Conservation (phyloP, 768 basidiomycete genomes). For the Rhizopogon vesiculosus region DNA sequence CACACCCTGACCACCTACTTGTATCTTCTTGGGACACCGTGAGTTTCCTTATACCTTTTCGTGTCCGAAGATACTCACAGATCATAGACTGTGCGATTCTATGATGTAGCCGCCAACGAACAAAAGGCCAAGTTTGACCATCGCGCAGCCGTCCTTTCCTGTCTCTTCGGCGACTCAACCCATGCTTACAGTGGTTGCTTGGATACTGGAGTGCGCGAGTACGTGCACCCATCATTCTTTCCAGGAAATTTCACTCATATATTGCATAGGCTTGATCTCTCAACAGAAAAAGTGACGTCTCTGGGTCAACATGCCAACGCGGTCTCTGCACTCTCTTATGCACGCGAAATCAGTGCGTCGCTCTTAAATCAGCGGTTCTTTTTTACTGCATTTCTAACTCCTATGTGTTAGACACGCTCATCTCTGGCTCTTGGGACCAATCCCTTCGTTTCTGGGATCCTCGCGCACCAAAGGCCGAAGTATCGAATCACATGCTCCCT, state of each 20-base stretch:
- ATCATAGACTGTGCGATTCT: slow-evolving; percentile 57
- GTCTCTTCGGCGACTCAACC: slow-evolving; percentile 61
- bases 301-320: slow-evolving; percentile 81
- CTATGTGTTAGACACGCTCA: slow-evolving; percentile 49
- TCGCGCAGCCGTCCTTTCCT: slow-evolving; percentile 83
- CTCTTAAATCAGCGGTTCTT: not conserved
- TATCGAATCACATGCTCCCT: slow-evolving; percentile 60
- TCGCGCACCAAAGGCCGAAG: slow-evolving; percentile 51
- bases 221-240: slow-evolving; percentile 21
- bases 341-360: slow-evolving; percentile 56
- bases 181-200: slow-evolving; percentile 85
- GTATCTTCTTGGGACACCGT: slow-evolving; percentile 91
- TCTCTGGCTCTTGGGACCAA: slow-evolving; percentile 92
- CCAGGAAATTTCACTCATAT: not conserved
- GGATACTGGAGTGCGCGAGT: slow-evolving; percentile 83
- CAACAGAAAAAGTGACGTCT: slow-evolving; percentile 63
- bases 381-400: not conserved
- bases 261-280: slow-evolving; percentile 64
- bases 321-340: slow-evolving; percentile 73
- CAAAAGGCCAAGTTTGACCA: slow-evolving; percentile 83
- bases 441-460: slow-evolving; percentile 88
- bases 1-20: slow-evolving; percentile 71
- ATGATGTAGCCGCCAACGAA: slow-evolving; percentile 53
- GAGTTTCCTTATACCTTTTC: slow-evolving; percentile 10
- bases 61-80: slow-evolving; percentile 27